Evolutionary conservation across 2,329 filamentous ascomycete genomes (phyloP), one percentile per base, ranked within the genome.

Genomic region (Trichocomaceae sp.): DNA sequence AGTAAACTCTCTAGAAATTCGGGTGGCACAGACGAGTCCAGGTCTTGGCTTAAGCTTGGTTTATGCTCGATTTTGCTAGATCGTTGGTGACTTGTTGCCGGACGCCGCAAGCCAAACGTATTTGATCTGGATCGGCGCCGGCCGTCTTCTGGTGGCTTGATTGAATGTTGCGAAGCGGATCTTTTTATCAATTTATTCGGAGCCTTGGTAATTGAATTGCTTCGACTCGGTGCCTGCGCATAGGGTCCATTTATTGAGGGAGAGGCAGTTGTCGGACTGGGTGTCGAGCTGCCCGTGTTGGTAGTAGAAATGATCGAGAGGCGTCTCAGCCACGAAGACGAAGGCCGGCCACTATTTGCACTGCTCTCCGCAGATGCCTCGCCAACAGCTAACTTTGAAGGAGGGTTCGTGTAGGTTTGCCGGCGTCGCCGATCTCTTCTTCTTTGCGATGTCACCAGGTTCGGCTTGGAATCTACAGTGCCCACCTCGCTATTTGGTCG

Each of bases 161-260:
- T 66, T 44, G 72, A 72, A 60, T 75, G 76, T 49, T 81, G 72
- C 10, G 82, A 84, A 19, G 77, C 75, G 5, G 80, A 76, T 42
- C 83, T 78, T 69, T 85, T 86, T 52, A 85, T 79, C 8, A 85
- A 74, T 67, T 83, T 84, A 69, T 85, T 85, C 22, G 79, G 79
- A 22, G 60, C 58, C 60, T 68, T 66, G 57, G 64, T 64, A 54
- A 64, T 61, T 54, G 62, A 63, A 31, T 65, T 58, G 20, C 66
- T 61, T 45, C 61, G 62, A 41, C 66, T 63, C 54, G 79, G 63
- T 41, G 79, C 76, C 52, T 80, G 78, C 45, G 75, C 77, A 19
- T 72, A 76, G 22, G 80, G 81, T 52, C 75, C 77, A 69, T 78
- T 79, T 52, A 80, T 67, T 5, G 78, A 78, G 15, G 80, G 75